phyloP scores from a whole-genome alignment of 2,329 filamentous ascomycete genomes.

The Neurospora sp. region DNA sequence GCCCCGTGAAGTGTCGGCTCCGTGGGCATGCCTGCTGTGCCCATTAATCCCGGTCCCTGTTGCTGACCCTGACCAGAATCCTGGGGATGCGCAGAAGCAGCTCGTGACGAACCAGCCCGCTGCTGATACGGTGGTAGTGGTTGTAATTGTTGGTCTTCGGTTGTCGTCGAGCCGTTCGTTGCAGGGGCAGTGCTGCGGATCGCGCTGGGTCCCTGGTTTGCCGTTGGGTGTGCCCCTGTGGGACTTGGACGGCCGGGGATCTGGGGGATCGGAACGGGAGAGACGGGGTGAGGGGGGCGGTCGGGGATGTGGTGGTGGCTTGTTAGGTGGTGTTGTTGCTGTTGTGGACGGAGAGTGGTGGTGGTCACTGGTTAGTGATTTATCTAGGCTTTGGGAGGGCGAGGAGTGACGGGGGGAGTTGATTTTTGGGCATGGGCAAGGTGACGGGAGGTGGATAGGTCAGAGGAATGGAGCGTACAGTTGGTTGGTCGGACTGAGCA shows the following conservation, averaged over 20 bases:
- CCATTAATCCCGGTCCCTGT: slow-evolving; percentile 17
- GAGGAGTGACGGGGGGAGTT: background rate
- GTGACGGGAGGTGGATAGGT: background rate
- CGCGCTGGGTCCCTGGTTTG: background rate
- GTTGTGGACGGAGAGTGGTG: slow-evolving; percentile 9
- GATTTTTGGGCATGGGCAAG: background rate
- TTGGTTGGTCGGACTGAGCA: slow-evolving; percentile 6
- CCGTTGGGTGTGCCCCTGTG: slow-evolving; percentile 17
- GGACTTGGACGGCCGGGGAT: slow-evolving; percentile 2
- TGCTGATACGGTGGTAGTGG: background rate
- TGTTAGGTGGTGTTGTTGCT: slow-evolving; percentile 3
- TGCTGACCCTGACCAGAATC: slow-evolving; percentile 20
- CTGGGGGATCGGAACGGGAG: background rate
- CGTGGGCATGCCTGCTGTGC: slow-evolving; percentile 35
- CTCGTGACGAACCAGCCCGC: slow-evolving; percentile 32
- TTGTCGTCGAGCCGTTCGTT: background rate
- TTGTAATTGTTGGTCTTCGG: slow-evolving; percentile 13
- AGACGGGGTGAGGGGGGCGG: slow-evolving; percentile 1
- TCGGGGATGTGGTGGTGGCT: slow-evolving; percentile 37
- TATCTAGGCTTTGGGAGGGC: slow-evolving; percentile 3
- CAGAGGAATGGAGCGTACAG: background rate
- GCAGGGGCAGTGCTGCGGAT: background rate
- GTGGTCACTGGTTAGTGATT: background rate
- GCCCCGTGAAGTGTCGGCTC: slow-evolving; percentile 57
- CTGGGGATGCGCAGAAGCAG: slow-evolving; percentile 49